Evolutionary conservation across 768 basidiomycete genomes (phyloP).

Genomic region (Cytidiella melzeri): DNA sequence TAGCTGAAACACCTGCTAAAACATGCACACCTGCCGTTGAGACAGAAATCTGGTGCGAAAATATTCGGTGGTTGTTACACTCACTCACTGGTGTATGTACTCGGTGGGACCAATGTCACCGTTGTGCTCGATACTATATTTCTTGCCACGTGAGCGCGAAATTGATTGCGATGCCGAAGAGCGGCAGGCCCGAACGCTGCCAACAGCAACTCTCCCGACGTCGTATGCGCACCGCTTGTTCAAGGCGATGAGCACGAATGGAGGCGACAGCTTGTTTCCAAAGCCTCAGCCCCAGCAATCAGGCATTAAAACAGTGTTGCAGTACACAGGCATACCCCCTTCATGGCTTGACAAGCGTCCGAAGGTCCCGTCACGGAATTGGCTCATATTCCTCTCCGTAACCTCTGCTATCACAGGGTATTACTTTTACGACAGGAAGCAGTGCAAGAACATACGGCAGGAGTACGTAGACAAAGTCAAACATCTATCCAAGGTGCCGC

Average conservation of each 20-base stretch:
- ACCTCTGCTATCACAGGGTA: slow-evolving; percentile 64
- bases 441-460: slow-evolving; percentile 73
- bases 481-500: slow-evolving; percentile 62
- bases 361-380: slow-evolving; percentile 84
- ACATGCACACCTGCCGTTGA: too few relatives aligned
- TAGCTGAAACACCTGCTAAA: too few relatives aligned
- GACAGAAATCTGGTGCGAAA: too few relatives aligned
- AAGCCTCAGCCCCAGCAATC: slow-evolving; percentile 30
- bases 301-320: slow-evolving; percentile 55
- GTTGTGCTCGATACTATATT: too few relatives aligned
- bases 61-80: too few relatives aligned
- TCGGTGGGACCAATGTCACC: too few relatives aligned
- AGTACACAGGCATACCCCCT: slow-evolving; percentile 58
- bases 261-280: slow-evolving; percentile 18
- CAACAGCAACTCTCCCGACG: not conserved
- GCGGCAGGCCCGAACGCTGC: slow-evolving; percentile 1
- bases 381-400: slow-evolving; percentile 86
- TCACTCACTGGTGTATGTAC: too few relatives aligned
- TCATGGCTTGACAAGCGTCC: slow-evolving; percentile 84
- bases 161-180: not conserved
- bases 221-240: not conserved
- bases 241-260: slow-evolving; percentile 19
- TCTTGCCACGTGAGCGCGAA: not conserved
- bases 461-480: slow-evolving; percentile 78
- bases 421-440: slow-evolving; percentile 81